Conservation (phyloP, 495 filamentous ascomycete genomes). For the Penicillium waksmanii region DNA sequence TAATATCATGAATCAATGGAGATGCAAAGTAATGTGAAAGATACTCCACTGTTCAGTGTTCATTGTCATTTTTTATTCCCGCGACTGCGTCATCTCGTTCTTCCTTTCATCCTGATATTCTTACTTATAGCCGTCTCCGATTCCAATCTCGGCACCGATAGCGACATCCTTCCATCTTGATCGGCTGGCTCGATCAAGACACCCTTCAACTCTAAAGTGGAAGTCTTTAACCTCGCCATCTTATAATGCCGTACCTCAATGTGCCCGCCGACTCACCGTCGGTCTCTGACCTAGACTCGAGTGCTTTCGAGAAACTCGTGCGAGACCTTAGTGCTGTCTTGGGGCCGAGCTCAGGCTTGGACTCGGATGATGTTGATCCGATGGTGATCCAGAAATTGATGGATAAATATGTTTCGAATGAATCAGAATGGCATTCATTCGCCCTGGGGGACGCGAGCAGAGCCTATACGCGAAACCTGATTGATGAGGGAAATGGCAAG, state of each 20-base stretch:
- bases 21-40: too few species aligned
- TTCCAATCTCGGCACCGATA: slow-evolving; percentile 22
- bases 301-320: slow-evolving; percentile 74
- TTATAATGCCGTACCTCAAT: slow-evolving; percentile 42
- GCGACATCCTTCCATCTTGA: slow-evolving; percentile 2
- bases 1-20: too few species aligned
- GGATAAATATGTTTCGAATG: slow-evolving; percentile 67
- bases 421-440: slow-evolving; percentile 72
- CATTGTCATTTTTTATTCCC: too few species aligned
- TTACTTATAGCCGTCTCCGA: neutral
- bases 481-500: slow-evolving; percentile 89
- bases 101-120: neutral
- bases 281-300: slow-evolving; percentile 15
- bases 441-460: slow-evolving; percentile 66
- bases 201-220: neutral
- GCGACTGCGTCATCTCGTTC: neutral
- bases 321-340: slow-evolving; percentile 69
- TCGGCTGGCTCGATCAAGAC: neutral
- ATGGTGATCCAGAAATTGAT: slow-evolving; percentile 68
- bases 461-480: slow-evolving; percentile 84
- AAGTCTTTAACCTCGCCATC: slow-evolving; percentile 21
- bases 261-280: slow-evolving; percentile 14
- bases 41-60: too few species aligned
- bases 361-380: slow-evolving; percentile 77
- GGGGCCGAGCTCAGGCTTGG: slow-evolving; percentile 77